Conservation (phyloP, 2,329 filamentous ascomycete genomes). For the Cercospora berteroae region DNA sequence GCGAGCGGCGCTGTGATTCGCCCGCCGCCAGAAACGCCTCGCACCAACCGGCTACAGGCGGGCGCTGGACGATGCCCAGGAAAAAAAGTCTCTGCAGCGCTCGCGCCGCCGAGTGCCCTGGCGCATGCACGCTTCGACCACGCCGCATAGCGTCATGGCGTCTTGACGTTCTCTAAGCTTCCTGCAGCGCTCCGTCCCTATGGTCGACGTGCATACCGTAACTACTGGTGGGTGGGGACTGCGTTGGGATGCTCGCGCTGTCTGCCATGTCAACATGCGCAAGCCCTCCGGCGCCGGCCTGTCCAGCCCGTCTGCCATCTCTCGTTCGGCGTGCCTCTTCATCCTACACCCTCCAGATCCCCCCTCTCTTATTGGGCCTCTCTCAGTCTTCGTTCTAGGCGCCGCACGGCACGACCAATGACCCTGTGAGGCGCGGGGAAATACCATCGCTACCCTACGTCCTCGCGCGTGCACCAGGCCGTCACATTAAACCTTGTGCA, state of each 20-base stretch:
- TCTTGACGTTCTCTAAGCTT: constrained; percentile 15
- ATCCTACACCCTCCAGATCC: constrained; percentile 9
- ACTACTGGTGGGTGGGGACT: constrained; percentile 10
- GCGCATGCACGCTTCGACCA: constrained; percentile 21
- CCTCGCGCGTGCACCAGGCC: constrained; percentile 5
- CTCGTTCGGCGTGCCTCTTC: constrained; percentile 13
- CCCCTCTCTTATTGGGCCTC: constrained; percentile 11
- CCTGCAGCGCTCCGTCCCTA: not conserved
- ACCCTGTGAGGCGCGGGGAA: constrained; percentile 17
- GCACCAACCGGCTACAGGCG: constrained; percentile 4
- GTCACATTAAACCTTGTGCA: constrained; percentile 10
- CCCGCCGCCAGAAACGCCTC: constrained; percentile 2
- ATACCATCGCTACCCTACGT: constrained; percentile 7
- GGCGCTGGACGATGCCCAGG: not conserved
- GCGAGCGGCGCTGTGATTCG: constrained; percentile 6
- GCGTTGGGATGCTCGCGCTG: constrained; percentile 19
- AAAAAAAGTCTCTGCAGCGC: constrained; percentile 24
- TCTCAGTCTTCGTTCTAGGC: constrained; percentile 11
- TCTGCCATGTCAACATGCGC: constrained; percentile 17
- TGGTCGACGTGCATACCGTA: constrained; percentile 16
- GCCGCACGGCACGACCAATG: constrained; percentile 11
- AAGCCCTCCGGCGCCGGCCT: constrained; percentile 18
- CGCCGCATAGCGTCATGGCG: constrained; percentile 24
- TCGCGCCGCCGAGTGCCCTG: constrained; percentile 18
- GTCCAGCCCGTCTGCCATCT: constrained; percentile 8